Evolutionary conservation across 2,329 filamentous ascomycete genomes (phyloP).

Genomic region (Plenodomus lindquistii): DNA sequence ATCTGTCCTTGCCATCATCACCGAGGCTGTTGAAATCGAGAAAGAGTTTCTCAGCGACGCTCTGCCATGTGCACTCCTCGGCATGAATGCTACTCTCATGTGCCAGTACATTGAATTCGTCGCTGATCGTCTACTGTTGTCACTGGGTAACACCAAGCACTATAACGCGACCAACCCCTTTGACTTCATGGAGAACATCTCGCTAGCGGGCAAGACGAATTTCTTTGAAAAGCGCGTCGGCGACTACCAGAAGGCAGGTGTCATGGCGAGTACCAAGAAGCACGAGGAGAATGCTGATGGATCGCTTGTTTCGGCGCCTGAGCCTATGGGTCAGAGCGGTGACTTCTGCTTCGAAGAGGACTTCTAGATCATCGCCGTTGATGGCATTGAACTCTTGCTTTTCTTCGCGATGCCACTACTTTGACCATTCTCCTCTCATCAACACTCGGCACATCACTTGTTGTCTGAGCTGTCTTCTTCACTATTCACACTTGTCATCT

Average conservation of each 20-base stretch:
- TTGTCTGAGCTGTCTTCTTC: too few species aligned
- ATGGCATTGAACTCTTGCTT: neutral
- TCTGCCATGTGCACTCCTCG: conserved; percentile 86
- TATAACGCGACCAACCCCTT: conserved; percentile 96
- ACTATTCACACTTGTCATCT: conserved; percentile 19
- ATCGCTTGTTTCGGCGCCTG: conserved; percentile 48
- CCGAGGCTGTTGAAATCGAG: conserved; percentile 91
- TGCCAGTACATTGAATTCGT: conserved; percentile 99
- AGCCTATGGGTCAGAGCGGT: conserved; percentile 56
- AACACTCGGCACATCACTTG: too few species aligned
- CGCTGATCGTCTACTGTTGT: conserved; percentile 88
- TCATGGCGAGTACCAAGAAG: conserved; percentile 91
- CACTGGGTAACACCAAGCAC: conserved; percentile 91
- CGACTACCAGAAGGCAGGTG: conserved; percentile 99
- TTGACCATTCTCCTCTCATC: neutral
- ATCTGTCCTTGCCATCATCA: conserved; percentile 84
- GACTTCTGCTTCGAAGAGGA: conserved; percentile 96
- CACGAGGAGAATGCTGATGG: conserved; percentile 54
- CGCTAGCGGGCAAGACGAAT: conserved; percentile 98
- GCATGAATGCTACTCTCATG: conserved; percentile 98
- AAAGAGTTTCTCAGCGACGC: conserved; percentile 98
- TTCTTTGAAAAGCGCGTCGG: conserved; percentile 99
- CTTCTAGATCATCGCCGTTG: conserved; percentile 66
- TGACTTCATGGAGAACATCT: conserved; percentile 99
- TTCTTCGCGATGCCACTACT: neutral